Evolutionary conservation across 306 rosid genomes (phyloP).

Genomic region (barrel medic (Medicago truncatula)): MtrunA17r5.0-ANR NC_053042.1:45003001-45003500

Average conservation of each 20-base stretch:
- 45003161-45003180: slow-evolving; percentile 30
- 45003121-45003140: slow-evolving; percentile 17
- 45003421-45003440: slow-evolving; percentile 30
- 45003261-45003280: slow-evolving; percentile 98
- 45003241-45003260: slow-evolving; percentile 98
- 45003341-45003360: slow-evolving; percentile 23
- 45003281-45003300: slow-evolving; percentile 96
- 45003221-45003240: slow-evolving; percentile 38
- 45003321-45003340: slow-evolving; percentile 45
- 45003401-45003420: slow-evolving; percentile 21
- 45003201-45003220: not conserved
- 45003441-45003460: slow-evolving; percentile 2
- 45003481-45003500: slow-evolving; percentile 30
- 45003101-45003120: slow-evolving; percentile 43
- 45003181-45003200: slow-evolving; percentile 33
- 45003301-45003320: slow-evolving; percentile 98
- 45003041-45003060: slow-evolving; percentile 81
- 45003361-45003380: slow-evolving; percentile 28
- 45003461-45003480: slow-evolving; percentile 25
- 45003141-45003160: slow-evolving; percentile 28
- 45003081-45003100: slow-evolving; percentile 98
- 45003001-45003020: slow-evolving; percentile 29
- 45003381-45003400: slow-evolving; percentile 3
- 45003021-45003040: slow-evolving; percentile 36
- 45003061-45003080: slow-evolving; percentile 85